These are phyloP conservation scores for Lichtheimia hyalospora DNA, from an alignment of 371 early-diverging fungal genomes.

Conservation along the genomic window DNA sequence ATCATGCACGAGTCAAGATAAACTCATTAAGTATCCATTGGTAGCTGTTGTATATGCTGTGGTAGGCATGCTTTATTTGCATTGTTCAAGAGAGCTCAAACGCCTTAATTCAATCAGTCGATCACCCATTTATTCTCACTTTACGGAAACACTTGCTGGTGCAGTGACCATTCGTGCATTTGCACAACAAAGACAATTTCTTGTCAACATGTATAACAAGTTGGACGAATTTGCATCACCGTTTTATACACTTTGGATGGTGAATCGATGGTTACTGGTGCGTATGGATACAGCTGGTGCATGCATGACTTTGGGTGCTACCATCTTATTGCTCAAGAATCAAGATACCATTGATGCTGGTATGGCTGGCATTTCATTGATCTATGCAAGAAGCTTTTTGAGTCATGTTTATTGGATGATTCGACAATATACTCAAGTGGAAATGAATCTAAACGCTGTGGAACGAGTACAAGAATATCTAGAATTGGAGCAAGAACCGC, in stretches of 20 bases:
- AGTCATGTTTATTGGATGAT: conserved; percentile 45
- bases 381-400: conserved; percentile 74
- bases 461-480: conserved; percentile 86
- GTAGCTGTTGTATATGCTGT: conserved; percentile 22
- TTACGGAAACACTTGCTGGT: conserved; percentile 69
- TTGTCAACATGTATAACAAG: conserved; percentile 51
- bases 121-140: conserved; percentile 74
- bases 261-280: conserved; percentile 81
- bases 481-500: conserved; percentile 64
- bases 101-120: conserved; percentile 76
- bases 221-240: conserved; percentile 71
- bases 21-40: no score
- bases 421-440: conserved; percentile 69
- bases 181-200: conserved; percentile 62
- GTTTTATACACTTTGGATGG: conserved; percentile 79
- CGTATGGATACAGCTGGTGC: conserved; percentile 77
- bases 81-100: conserved; percentile 77
- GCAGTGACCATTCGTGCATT: conserved; percentile 74
- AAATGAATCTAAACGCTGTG: conserved; percentile 81
- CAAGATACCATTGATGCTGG: conserved; percentile 69
- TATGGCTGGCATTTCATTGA: conserved; percentile 80
- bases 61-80: conserved; percentile 65
- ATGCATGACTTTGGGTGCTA: conserved; percentile 66
- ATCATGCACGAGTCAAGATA: neutral
- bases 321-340: conserved; percentile 56